Evolutionary conservation across 164 flowering plant species (phyloP), one percentile per base, ranked within the genome.

Genomic region (Magnolia officinalis): DNA sequence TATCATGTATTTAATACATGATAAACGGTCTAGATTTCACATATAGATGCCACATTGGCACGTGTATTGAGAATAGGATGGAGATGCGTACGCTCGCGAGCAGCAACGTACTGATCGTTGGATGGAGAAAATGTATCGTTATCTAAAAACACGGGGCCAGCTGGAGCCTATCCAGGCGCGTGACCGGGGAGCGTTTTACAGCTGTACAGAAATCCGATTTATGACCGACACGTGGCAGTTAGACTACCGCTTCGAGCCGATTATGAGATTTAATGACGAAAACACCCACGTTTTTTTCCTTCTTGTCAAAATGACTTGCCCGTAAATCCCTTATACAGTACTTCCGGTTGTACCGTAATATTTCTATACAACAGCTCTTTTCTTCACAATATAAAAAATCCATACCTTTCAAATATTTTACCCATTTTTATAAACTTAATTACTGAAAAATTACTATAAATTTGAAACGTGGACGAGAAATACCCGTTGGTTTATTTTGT

Each of bases 151-250:
- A 55, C 37, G 45, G 63, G 29, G 26, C 74, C 74, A 72, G 74
- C 76, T 74, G 76, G 76, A 74, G 76, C 76, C 66, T 74, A 74
- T 74, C 76, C 71, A 66, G 71, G 69, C 63, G 76, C 64, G 63
- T 72, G 74, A 72, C 72, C 72, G 63, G 74, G 16, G 63, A 51
- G 37, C 63, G 74, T 24, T 72, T 24, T 55, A 55, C 74, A 72
- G 74, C 74, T 72, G 74, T 24, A 55, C 23, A 52, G 74, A 52
- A 0, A 4, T 20, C 19, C 13, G 0, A 8, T 8, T 3, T n/a
- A 8, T 0, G n/a, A 70, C 23, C 6, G 55, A 70, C 72, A 70
- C 72, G 59, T 50, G 72, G 72, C 72, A 50, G 72, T n/a, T 10
- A 9, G 18, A 18, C 3, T 19, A 8, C 58, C 24, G 58, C 24